Conservation (phyloP, 192 early-diverging fungal genomes). For the Mycoemilia scoparia region DNA sequence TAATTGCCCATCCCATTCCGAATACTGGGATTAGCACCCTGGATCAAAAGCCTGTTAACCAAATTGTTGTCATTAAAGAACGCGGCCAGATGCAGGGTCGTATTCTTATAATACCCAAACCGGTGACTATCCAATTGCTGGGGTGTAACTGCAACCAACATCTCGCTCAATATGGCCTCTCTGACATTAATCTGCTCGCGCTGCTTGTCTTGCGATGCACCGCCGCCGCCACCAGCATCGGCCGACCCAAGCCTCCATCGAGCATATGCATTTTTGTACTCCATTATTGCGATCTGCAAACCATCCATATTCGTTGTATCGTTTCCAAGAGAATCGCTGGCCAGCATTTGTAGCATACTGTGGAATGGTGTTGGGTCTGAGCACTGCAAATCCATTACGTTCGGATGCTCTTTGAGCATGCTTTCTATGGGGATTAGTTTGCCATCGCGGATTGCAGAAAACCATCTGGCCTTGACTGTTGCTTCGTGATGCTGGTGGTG, state of each 20-base stretch:
- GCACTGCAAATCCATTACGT: conserved; percentile 27
- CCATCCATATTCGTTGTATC: conserved; percentile 34
- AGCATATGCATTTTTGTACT: conserved; percentile 30
- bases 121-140: conserved; percentile 30
- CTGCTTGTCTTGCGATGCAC: conserved; percentile 26
- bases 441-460: conserved; percentile 29
- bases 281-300: conserved; percentile 33
- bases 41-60: conserved; percentile 24
- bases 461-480: conserved; percentile 29
- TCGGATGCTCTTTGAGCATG: conserved; percentile 26
- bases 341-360: conserved; percentile 23
- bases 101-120: conserved; percentile 29
- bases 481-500: conserved; percentile 9
- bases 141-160: conserved; percentile 27
- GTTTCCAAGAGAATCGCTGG: conserved; percentile 27
- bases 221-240: conserved; percentile 19
- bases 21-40: conserved; percentile 28
- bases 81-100: conserved; percentile 29
- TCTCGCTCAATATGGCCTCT: conserved; percentile 25
- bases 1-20: conserved; percentile 28
- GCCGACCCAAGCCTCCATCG: conserved; percentile 27
- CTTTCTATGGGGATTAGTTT: conserved; percentile 28
- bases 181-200: conserved; percentile 26
- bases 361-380: conserved; percentile 29
- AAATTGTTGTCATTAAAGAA: conserved; percentile 30